Evolutionary conservation across 371 early-diverging fungal species (phyloP), one percentile per base, ranked within the genome.

Genomic region (Dipsacomyces acuminosporus): DNA sequence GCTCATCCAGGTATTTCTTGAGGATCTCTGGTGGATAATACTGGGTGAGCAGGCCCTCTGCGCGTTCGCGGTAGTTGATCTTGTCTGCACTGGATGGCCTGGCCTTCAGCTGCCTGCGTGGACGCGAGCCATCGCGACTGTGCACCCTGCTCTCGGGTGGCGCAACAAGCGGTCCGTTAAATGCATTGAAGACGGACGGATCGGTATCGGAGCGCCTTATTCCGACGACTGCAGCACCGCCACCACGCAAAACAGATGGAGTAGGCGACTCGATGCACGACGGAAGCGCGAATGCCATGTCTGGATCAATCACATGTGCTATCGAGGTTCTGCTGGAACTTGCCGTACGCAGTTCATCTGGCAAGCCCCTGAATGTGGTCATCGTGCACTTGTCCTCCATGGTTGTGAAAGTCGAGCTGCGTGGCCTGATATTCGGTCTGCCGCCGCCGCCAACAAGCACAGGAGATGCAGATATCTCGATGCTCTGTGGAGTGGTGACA

Each of bases 31-130:
- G 51, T 6, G 69, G 59, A 41, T 57, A 69, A 25, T 69, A 69
- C 55, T 69, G 69, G 6, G 69, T 69, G 33, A 69, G 51, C 43
- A 69, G 52, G 25, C 24, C 49, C 41, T 69, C 69, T 8, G 59
- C 69, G 8, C 59, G 63, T 59, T 69, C 64, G 45, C 69, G 69
- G 33, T 69, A 69, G 55, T 69, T 59, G 59, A 59, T 20, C 24
- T 51, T 46, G 55, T 69, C 69, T 44, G 64, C 63, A 20, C 51
- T 35, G 14, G 47, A 13, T 26, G 53, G 54, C 14, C 69, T 54
- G 17, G 64, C 52, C 47, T 46, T 63, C 5, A 62, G 59, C 49
- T 38, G 49, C 33, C 47, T 53, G 43, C 46, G 64, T 2, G 59
- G 50, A 19, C 51, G 54, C 8, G 58, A 41, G 8, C 54, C 42